These are phyloP conservation scores for Ulmus americana DNA, from an alignment of 331 rosid species.

Conservation along the genomic window DNA sequence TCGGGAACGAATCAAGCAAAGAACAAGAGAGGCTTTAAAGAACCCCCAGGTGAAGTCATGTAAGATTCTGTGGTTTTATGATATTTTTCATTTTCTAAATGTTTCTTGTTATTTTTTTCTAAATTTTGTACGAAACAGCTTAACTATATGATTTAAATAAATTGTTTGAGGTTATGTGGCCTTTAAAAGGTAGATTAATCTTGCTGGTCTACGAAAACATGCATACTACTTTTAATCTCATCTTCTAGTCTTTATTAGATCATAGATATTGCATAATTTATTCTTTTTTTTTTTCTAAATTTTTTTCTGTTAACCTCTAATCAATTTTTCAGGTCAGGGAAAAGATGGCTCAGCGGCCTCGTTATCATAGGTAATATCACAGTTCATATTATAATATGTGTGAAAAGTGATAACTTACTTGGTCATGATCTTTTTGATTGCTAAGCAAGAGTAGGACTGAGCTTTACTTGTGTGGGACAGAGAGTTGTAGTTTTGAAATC, in stretches of 20 bases:
- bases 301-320: slow-evolving; percentile 10
- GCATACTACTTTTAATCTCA: slow-evolving; percentile 1
- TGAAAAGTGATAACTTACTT: background rate
- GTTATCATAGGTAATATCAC: slow-evolving; percentile 54
- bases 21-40: slow-evolving; percentile 72
- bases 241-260: slow-evolving; percentile 5
- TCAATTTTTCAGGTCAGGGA: slow-evolving; percentile 58
- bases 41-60: slow-evolving; percentile 91
- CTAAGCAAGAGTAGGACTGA: background rate
- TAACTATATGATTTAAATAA: background rate
- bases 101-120: background rate
- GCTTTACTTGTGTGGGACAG: slow-evolving; percentile 3
- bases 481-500: background rate
- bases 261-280: background rate
- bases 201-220: background rate
- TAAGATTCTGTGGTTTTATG: slow-evolving; percentile 42
- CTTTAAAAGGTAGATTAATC: slow-evolving; percentile 6
- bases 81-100: slow-evolving; percentile 4
- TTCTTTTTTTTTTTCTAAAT: background rate
- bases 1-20: slow-evolving; percentile 53
- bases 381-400: background rate
- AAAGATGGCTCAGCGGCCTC: slow-evolving; percentile 65
- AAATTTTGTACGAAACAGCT: background rate
- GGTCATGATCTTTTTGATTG: background rate
- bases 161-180: background rate